These are phyloP conservation scores for Candida sanyaensis DNA, from an alignment of 1,139 yeast species.

Conservation along the genomic window DNA sequence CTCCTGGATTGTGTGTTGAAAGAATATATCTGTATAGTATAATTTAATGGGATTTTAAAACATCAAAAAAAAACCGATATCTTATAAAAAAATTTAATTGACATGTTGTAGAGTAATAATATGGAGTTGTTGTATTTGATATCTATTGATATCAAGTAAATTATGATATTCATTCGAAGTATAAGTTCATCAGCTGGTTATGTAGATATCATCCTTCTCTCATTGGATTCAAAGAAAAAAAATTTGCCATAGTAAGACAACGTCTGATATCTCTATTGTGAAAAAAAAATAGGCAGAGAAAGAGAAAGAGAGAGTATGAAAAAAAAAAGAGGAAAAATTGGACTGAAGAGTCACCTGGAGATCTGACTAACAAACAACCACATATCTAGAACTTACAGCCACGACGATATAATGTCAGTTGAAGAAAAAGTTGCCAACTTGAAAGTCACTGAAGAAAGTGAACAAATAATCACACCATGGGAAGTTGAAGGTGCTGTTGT, in stretches of 20 bases:
- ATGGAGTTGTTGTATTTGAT: too few species aligned
- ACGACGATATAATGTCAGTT: constrained; percentile 15
- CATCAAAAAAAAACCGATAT: constrained; percentile 1
- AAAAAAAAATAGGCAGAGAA: not conserved
- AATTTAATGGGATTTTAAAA: constrained; percentile 9
- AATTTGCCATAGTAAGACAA: not conserved
- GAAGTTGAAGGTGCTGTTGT: constrained; percentile 99
- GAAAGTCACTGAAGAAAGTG: constrained; percentile 35
- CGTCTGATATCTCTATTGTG: not conserved
- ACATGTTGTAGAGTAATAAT: too few species aligned
- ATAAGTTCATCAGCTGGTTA: too few species aligned
- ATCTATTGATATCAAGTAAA: too few species aligned
- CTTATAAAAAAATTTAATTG: not conserved
- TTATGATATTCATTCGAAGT: too few species aligned
- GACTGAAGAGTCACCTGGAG: not conserved
- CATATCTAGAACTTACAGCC: not conserved
- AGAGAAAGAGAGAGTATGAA: too few species aligned
- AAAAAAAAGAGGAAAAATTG: too few species aligned
- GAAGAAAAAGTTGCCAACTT: constrained; percentile 29
- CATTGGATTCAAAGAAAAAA: too few species aligned
- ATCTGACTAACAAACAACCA: not conserved
- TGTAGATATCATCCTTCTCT: too few species aligned
- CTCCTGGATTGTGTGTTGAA: constrained; percentile 1
- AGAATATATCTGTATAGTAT: constrained; percentile 9
- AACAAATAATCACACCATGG: constrained; percentile 92